Base-by-base conservation (phyloP, 768 basidiomycete genomes). In the Zangia roseola region DNA sequence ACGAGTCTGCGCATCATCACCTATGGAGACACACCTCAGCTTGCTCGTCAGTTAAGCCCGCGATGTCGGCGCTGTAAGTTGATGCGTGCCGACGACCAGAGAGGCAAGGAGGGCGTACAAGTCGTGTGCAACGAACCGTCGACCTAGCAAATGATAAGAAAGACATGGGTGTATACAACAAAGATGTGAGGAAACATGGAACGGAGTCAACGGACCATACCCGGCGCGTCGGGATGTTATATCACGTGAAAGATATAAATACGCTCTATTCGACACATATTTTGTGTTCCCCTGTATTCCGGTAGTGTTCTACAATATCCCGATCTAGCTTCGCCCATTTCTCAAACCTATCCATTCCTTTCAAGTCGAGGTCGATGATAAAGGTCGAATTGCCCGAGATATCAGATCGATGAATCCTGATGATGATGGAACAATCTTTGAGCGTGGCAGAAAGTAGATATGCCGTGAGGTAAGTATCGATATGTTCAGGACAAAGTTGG, bases 391-490 rank as follows among this genome's bases (percentile, higher is more conserved):
- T 71, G 50, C 51, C 78, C 67, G 40, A 36, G 13, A 33, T 25
- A 24, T 50, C 47, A 10, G 56, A 40, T 13, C 40, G 55, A 49
- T 36, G 41, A 40, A 59, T 52, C 19, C 74, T 71, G 31, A 85
- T 52, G 45, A 88, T 80, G 45, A 88, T 49, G 1, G 94, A 97
- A 70, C 95, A 99, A 67, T 99, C 95, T 66, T 99, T 99, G 78
- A 99, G 93, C 6, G 90, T 89, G 21, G 91, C 91, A 5, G 92
- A 92, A 43, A 97, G 83, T 19, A 93, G 71, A 65, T 91, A 91
- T 8, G 89, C 85, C 40, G 89, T 69, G 35, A 84, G 62, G 55
- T 86, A 80, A 56, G 87, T 79, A 34, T 80, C 78, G 41, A 89
- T 67, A 50, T 82, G 63, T 20, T 70, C 64, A 20, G 72, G 64